Conservation (phyloP, 1,284 basidiomycete genomes). For the Ceratobasidium sp. region DNA sequence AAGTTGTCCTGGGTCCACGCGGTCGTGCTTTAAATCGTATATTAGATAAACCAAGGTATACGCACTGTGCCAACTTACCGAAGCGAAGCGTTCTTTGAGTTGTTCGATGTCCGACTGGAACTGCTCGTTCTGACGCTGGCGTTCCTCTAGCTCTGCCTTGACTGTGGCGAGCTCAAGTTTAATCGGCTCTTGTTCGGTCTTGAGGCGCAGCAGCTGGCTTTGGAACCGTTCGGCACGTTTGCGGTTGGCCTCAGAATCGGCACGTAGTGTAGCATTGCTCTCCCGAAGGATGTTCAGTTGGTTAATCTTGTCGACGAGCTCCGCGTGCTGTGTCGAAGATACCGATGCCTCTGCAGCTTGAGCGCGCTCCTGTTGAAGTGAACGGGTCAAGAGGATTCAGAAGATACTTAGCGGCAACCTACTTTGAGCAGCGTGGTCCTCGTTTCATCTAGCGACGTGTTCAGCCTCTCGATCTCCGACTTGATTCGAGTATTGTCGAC, state of each 20-base stretch:
- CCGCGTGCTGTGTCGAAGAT: slow-evolving; percentile 83
- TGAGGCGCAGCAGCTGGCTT: slow-evolving; percentile 66
- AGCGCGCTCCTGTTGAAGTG: slow-evolving; percentile 73
- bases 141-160: slow-evolving; percentile 78
- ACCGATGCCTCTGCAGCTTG: slow-evolving; percentile 71
- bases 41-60: not conserved
- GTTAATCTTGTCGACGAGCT: slow-evolving; percentile 88
- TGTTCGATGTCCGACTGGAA: slow-evolving; percentile 82
- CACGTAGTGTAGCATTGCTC: slow-evolving; percentile 85
- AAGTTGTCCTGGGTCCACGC: slow-evolving; percentile 76
- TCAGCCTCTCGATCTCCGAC: slow-evolving; percentile 77
- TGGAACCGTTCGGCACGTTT: slow-evolving; percentile 76
- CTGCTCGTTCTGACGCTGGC: slow-evolving; percentile 72
- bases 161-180: slow-evolving; percentile 75
- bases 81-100: slow-evolving; percentile 87
- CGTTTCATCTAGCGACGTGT: slow-evolving; percentile 74
- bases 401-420: slow-evolving; percentile 18
- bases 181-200: slow-evolving; percentile 76
- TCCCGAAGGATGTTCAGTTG: slow-evolving; percentile 88
- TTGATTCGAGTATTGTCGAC: slow-evolving; percentile 84
- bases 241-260: slow-evolving; percentile 74
- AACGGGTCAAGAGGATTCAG: not conserved
- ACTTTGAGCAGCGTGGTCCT: slow-evolving; percentile 68
- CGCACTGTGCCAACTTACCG: slow-evolving; percentile 67
- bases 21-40: slow-evolving; percentile 71